Evolutionary conservation across 78 protist species (phyloP).

Genomic region (Guillardia theta): DNA sequence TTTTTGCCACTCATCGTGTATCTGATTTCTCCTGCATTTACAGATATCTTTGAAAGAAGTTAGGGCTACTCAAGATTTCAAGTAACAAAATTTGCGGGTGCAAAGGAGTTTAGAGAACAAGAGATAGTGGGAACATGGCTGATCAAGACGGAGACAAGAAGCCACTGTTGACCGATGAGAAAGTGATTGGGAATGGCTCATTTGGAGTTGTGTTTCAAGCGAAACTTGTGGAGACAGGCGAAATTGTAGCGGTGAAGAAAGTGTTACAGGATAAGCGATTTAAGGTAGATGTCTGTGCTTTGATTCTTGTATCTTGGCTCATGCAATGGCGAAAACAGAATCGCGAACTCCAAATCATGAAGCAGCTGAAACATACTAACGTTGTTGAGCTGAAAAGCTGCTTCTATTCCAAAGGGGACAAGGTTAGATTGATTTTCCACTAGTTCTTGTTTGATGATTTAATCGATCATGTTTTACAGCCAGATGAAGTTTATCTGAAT

Average conservation of each 20-base stretch:
- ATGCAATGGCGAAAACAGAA: background rate
- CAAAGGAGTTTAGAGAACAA: too few species aligned
- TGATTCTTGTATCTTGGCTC: background rate
- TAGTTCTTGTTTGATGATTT: too few species aligned
- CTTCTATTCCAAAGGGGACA: constrained; percentile 89
- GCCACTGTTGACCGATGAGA: constrained; percentile 35
- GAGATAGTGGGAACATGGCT: too few species aligned
- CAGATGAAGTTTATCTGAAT: constrained; percentile 94
- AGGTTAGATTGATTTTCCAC: background rate
- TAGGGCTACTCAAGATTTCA: too few species aligned
- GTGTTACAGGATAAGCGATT: constrained; percentile 96
- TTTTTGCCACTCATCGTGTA: too few species aligned
- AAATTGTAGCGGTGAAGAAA: constrained; percentile 96
- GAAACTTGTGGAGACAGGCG: constrained; percentile 70
- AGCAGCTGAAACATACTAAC: constrained; percentile 86
- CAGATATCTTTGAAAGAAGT: too few species aligned
- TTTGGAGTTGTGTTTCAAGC: constrained; percentile 97
- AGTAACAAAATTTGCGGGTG: too few species aligned
- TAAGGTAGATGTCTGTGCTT: constrained; percentile 79
- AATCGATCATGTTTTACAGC: too few species aligned
- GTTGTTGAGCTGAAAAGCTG: constrained; percentile 83
- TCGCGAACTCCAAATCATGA: constrained; percentile 89
- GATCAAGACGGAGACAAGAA: background rate
- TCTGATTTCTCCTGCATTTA: too few species aligned
- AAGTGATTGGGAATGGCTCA: constrained; percentile 95